Evolutionary conservation across 352 stramenopile species (phyloP).

Genomic region (Phytophthora sp.): DNA sequence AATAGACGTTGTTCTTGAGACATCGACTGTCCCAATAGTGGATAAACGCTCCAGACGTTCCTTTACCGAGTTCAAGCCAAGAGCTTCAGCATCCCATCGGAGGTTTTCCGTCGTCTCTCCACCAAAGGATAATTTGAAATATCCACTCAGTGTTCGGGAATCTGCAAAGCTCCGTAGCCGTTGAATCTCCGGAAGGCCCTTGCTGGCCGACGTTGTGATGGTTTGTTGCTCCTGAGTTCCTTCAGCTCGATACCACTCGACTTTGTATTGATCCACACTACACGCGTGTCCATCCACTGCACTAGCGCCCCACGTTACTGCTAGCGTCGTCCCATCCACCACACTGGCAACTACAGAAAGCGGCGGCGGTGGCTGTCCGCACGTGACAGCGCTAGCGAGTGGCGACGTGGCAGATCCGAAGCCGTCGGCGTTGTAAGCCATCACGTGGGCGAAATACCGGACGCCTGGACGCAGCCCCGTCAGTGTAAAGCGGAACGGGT

Average conservation of each 20-base stretch:
- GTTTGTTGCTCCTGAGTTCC: conserved; percentile 69
- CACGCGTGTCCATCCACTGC: conserved; percentile 36
- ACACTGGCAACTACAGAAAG: conserved; percentile 54
- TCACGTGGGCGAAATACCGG: conserved; percentile 81
- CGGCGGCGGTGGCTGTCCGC: conserved; percentile 54
- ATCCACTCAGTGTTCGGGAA: conserved; percentile 61
- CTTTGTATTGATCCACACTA: conserved; percentile 67
- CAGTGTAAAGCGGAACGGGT: conserved; percentile 83
- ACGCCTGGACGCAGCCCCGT: conserved; percentile 55
- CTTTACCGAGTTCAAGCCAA: conserved; percentile 70
- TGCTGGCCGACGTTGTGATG: conserved; percentile 75
- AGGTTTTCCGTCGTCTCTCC: conserved; percentile 76
- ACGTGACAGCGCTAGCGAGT: conserved; percentile 59
- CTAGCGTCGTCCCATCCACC: conserved; percentile 60
- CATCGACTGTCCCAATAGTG: conserved; percentile 67
- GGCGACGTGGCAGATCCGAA: conserved; percentile 56
- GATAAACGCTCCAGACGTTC: conserved; percentile 69
- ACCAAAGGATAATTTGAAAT: conserved; percentile 71
- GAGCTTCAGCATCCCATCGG: conserved; percentile 64
- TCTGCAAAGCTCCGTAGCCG: conserved; percentile 60
- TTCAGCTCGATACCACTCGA: conserved; percentile 79
- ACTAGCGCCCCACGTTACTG: conserved; percentile 55
- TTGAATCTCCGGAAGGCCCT: conserved; percentile 78
- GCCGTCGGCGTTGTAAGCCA: conserved; percentile 75
- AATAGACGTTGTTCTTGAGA: conserved; percentile 48